phyloP scores from a whole-genome alignment of 441 rosid species.

The Kokia cookei region DNA sequence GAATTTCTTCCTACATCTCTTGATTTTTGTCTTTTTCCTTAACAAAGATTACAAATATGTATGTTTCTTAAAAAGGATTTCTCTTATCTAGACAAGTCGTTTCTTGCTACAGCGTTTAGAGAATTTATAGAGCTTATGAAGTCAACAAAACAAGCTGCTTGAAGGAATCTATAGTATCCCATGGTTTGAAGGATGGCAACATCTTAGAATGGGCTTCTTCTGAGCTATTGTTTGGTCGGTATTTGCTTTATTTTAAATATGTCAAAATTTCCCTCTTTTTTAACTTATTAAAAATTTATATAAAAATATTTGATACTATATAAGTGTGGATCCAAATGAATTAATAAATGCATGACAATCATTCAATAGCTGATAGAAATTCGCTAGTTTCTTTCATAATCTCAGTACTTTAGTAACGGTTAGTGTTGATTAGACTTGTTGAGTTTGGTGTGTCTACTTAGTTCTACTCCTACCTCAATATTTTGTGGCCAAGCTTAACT shows the following conservation, averaged over 20 bases:
- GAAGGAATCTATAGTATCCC: constrained; percentile 4
- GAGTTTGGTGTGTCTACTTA: no score
- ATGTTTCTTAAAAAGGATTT: neutral
- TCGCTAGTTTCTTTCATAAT: no score
- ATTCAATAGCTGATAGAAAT: no score
- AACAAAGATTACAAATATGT: neutral
- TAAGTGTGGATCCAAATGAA: neutral
- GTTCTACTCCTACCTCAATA: no score
- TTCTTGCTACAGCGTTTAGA: constrained; percentile 38
- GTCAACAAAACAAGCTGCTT: constrained; percentile 30
- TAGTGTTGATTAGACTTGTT: no score
- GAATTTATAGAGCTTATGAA: constrained; percentile 51
- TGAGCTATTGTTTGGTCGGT: neutral
- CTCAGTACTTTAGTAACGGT: no score
- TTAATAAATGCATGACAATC: no score
- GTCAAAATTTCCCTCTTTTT: neutral
- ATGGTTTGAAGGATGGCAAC: neutral
- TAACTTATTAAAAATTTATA: no score
- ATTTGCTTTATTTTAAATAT: neutral
- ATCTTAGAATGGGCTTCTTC: neutral
- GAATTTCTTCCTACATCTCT: neutral
- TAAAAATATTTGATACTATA: neutral
- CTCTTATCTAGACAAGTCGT: neutral
- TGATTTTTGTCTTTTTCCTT: neutral
- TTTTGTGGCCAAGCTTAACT: no score